Evolutionary conservation across 2,329 filamentous ascomycete genomes (phyloP).

Genomic region (Tolypocladium tundrense): DNA sequence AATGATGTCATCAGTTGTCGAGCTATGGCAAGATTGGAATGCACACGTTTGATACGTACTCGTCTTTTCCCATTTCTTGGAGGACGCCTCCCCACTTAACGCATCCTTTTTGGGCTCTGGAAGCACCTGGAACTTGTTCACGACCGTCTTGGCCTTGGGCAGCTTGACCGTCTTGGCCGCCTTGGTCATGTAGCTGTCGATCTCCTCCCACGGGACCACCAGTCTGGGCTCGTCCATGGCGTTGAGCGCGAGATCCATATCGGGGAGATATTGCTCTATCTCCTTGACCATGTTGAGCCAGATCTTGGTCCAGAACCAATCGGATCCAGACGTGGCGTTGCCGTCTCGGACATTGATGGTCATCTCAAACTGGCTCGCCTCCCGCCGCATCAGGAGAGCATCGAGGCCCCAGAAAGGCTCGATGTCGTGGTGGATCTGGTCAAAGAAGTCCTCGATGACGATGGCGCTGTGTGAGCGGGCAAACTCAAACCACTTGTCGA

Average conservation of each 20-base stretch:
- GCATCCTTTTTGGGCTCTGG: conserved; percentile 26
- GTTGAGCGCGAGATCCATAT: conserved; percentile 59
- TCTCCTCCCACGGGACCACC: conserved; percentile 52
- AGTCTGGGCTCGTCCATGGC: conserved; percentile 58
- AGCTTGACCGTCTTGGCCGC: conserved; percentile 38
- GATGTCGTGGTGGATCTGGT: conserved; percentile 52
- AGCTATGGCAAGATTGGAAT: background rate
- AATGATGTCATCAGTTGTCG: background rate
- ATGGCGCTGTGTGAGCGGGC: conserved; percentile 41
- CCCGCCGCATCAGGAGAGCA: conserved; percentile 35
- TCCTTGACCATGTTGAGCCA: conserved; percentile 44
- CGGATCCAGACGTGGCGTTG: conserved; percentile 38
- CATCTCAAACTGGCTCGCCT: conserved; percentile 48
- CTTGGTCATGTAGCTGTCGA: conserved; percentile 41
- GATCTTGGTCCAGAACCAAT: conserved; percentile 49
- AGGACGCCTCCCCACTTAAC: conserved; percentile 20
- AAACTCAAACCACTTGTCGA: conserved; percentile 49
- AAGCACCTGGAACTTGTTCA: conserved; percentile 32
- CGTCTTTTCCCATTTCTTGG: conserved; percentile 41
- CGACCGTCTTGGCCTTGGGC: conserved; percentile 30
- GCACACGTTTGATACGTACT: conserved; percentile 22
- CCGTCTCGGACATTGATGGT: conserved; percentile 47
- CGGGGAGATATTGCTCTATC: conserved; percentile 46
- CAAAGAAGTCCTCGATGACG: conserved; percentile 54
- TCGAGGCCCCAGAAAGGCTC: conserved; percentile 47